phyloP scores from a whole-genome alignment of 805 yeast species.

The Candida andamanensis region DNA sequence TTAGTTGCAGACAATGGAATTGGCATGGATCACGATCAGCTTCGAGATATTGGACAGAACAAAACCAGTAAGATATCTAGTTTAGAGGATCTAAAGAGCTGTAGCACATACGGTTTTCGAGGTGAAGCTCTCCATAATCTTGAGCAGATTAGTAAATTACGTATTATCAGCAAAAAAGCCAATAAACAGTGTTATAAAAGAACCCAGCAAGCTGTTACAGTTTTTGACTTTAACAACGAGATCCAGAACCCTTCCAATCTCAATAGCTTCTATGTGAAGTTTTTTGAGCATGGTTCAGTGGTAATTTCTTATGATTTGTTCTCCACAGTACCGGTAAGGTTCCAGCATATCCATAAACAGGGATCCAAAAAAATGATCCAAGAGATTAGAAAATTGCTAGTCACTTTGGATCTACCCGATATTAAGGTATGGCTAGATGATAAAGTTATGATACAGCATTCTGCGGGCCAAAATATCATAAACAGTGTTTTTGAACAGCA shows the following conservation, averaged over 20 bases:
- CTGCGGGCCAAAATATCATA: neutral
- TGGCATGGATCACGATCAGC: conserved; percentile 54
- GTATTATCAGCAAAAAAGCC: neutral
- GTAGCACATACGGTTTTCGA: conserved; percentile 57
- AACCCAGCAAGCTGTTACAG: too few species aligned
- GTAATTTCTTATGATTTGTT: conserved; percentile 37
- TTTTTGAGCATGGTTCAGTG: conserved; percentile 30
- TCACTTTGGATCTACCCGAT: conserved; percentile 1
- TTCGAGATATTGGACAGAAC: conserved; percentile 43
- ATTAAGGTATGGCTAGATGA: conserved; percentile 1
- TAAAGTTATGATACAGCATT: neutral
- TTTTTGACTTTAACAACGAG: neutral
- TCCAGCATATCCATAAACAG: conserved; percentile 13
- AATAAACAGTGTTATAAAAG: too few species aligned
- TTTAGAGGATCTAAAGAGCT: conserved; percentile 31
- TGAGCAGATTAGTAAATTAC: conserved; percentile 1
- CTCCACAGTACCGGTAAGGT: conserved; percentile 41
- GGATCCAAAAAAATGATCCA: conserved; percentile 1
- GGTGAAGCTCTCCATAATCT: conserved; percentile 67
- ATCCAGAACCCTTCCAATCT: conserved; percentile 1
- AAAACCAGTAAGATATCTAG: conserved; percentile 51
- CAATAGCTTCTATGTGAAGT: conserved; percentile 3
- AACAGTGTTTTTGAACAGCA: conserved; percentile 1
- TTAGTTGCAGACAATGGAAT: conserved; percentile 63
- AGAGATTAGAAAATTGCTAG: neutral